A percentile compares a stretch with the other conserved stretches of the same genome.
These are phyloP conservation scores for Neurospora sp. DNA, from an alignment of 495 filamentous ascomycete genomes.

Conservation along the genomic window DNA sequence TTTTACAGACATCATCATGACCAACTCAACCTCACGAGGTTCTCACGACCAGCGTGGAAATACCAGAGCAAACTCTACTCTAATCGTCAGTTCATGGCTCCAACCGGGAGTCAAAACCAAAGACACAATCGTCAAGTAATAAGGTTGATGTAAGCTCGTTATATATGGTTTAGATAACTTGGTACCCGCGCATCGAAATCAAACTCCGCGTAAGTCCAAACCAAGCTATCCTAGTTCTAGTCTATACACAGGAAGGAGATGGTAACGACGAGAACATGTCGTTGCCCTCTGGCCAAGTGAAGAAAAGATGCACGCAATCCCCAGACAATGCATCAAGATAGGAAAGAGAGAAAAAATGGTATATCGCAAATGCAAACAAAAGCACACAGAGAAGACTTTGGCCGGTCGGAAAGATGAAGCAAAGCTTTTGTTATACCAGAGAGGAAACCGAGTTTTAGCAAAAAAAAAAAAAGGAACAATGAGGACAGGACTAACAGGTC, in stretches of 20 bases:
- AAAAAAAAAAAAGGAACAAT: neutral
- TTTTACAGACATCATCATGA: too few relatives aligned
- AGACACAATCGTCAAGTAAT: neutral
- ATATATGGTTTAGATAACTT: neutral
- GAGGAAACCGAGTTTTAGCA: neutral
- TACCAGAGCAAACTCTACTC: neutral
- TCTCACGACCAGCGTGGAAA: neutral
- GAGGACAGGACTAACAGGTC: neutral
- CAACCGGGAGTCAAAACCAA: neutral
- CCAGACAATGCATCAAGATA: neutral
- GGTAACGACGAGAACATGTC: neutral
- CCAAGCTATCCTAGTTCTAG: neutral
- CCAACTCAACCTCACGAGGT: neutral
- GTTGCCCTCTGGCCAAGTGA: neutral
- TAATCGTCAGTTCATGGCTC: neutral
- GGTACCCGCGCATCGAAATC: neutral
- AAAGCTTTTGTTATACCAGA: neutral
- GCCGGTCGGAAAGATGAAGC: neutral
- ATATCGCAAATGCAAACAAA: neutral
- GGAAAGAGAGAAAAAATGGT: neutral
- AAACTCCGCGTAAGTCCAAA: neutral
- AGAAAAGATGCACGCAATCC: neutral
- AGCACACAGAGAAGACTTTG: neutral
- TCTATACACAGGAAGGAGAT: neutral
- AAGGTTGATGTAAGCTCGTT: neutral